phyloP scores from a whole-genome alignment of 352 stramenopile species.

The Globisporangium cederbergense region DNA sequence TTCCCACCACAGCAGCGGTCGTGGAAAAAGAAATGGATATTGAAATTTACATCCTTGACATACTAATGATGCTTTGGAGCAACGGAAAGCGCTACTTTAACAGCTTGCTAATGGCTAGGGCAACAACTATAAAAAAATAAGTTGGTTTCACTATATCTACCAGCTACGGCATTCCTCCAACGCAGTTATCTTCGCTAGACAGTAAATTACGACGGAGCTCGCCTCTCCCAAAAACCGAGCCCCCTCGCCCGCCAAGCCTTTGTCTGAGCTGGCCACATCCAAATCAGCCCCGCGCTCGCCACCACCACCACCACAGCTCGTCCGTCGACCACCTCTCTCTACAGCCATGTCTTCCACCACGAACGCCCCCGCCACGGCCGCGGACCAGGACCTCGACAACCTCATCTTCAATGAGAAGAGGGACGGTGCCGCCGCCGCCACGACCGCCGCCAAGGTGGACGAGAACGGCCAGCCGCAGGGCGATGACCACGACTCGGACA shows the following conservation, averaged over 20 bases:
- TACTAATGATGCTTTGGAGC: too few relatives aligned
- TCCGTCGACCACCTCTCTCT: background rate
- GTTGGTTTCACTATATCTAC: too few relatives aligned
- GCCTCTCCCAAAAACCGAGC: background rate
- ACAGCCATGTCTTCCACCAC: constrained; percentile 11
- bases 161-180: too few relatives aligned
- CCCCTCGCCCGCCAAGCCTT: background rate
- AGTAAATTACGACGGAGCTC: too few relatives aligned
- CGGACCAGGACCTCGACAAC: constrained; percentile 80
- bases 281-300: background rate
- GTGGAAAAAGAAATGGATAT: too few relatives aligned
- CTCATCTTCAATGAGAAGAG: constrained; percentile 83
- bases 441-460: constrained; percentile 12
- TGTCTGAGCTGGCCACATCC: background rate
- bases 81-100: too few relatives aligned
- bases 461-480: constrained; percentile 27
- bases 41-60: background rate
- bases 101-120: too few relatives aligned
- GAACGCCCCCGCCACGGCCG: constrained; percentile 3
- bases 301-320: too few relatives aligned
- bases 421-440: constrained; percentile 25
- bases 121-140: too few relatives aligned
- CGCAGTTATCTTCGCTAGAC: too few relatives aligned
- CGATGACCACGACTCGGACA: constrained; percentile 36
- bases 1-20: background rate